Evolutionary conservation across 176 grass and related monocot genomes (phyloP).

Genomic region (Metroxylon sagu): DNA sequence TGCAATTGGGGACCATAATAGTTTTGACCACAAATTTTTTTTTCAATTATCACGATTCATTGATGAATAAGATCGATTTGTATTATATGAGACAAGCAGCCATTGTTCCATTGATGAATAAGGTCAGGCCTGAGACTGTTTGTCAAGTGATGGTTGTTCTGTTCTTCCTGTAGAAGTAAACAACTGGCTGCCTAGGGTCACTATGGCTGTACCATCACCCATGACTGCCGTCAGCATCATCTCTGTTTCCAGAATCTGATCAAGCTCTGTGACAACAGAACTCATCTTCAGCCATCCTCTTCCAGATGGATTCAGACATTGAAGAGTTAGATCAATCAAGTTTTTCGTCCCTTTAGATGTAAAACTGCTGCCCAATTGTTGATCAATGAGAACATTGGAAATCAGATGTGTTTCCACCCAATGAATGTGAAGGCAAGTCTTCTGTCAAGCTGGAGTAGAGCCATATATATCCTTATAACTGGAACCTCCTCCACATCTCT

Average conservation of each 20-base stretch:
- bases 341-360: constrained; percentile 80
- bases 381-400: constrained; percentile 46
- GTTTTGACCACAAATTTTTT: too few relatives aligned
- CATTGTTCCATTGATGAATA: too few relatives aligned
- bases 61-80: too few relatives aligned
- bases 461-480: too few relatives aligned
- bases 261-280: constrained; percentile 48
- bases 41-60: too few relatives aligned
- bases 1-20: too few relatives aligned
- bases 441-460: too few relatives aligned
- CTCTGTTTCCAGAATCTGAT: constrained; percentile 81
- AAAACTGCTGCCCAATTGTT: constrained; percentile 58
- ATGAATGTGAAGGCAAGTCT: too few relatives aligned
- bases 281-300: constrained; percentile 62
- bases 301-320: constrained; percentile 51
- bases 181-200: constrained; percentile 91
- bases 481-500: too few relatives aligned
- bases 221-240: constrained; percentile 85
- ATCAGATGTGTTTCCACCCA: constrained; percentile 41
- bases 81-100: too few relatives aligned
- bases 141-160: neutral
- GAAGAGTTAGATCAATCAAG: constrained; percentile 40
- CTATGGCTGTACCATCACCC: constrained; percentile 86
- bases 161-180: constrained; percentile 54
- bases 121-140: too few relatives aligned